A percentile compares a stretch with the other conserved stretches of the same genome.
These are phyloP conservation scores for Monosporozyma unispora DNA, from an alignment of 805 yeast genomes.

Conservation along the genomic window DNA sequence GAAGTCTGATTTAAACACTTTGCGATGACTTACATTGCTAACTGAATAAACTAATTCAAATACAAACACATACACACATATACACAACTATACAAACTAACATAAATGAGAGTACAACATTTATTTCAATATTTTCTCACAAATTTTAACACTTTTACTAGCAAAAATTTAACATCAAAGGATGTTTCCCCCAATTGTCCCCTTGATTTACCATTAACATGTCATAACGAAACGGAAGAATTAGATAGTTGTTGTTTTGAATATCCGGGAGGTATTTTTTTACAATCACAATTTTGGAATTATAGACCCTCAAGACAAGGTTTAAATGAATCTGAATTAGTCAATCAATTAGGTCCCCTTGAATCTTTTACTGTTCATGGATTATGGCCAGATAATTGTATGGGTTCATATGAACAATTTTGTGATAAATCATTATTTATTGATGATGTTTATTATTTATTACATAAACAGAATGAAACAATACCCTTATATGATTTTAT, in stretches of 20 bases:
- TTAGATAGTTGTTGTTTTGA: constrained; percentile 76
- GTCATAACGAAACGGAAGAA: constrained; percentile 46
- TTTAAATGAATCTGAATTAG: constrained; percentile 18
- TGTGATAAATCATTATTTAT: constrained; percentile 59
- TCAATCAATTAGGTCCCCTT: constrained; percentile 46
- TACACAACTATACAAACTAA: background rate
- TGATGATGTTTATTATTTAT: constrained; percentile 37
- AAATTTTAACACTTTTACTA: background rate
- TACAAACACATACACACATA: background rate
- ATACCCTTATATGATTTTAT: constrained; percentile 41
- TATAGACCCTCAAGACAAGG: constrained; percentile 46
- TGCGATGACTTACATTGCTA: background rate
- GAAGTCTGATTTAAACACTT: too few relatives aligned
- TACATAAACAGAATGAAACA: constrained; percentile 30
- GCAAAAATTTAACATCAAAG: background rate
- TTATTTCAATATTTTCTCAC: background rate
- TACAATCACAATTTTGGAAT: constrained; percentile 93
- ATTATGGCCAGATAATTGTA: constrained; percentile 82
- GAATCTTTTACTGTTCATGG: constrained; percentile 77
- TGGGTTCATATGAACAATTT: constrained; percentile 71
- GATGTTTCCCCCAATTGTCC: constrained; percentile 37
- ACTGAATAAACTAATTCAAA: background rate
- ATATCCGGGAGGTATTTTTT: constrained; percentile 71
- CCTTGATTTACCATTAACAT: constrained; percentile 47
- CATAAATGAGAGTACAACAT: background rate